Evolutionary conservation across 2,329 filamentous ascomycete species (phyloP), one percentile per base, ranked within the genome.

Genomic region (Trichoderma atrobrunneum): DNA sequence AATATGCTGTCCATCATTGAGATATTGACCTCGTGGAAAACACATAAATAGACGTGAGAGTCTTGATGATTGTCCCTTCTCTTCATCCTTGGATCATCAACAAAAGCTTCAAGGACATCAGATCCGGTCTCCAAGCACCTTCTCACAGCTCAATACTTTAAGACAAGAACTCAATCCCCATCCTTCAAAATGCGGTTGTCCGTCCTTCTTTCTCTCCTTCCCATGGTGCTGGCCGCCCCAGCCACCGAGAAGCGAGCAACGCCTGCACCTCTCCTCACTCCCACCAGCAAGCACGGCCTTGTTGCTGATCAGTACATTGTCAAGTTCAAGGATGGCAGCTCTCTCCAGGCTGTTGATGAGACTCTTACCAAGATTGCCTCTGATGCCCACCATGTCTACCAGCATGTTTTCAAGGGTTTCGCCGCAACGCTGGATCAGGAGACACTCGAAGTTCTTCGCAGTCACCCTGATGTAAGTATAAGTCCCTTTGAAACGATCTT

Each of bases 291-390:
- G 26, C 66, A 59, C 34, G 61, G 68, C 26, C 61, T 78, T 66
- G 75, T 80, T 32, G 64, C 76, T 21, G 75, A 75, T 74, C 77
- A 77, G 72, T 80, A 79, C 73, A 80, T 80, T 72, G 77, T 80
- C 74, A 79, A 78, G 71, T 77, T 79, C 72, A 76, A 76, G 68
- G 74, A 75, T 30, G 73, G 71, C 34, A 73, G 75, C 54, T 59
- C 70, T 16, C 43, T 72, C 4, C 71, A 73, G 59, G 64, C 71
- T 2, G 54, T 74, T 51, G 75, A 75, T 5, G 71, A 61, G 16
- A 65, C 71, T 39, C 57, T 78, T 43, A 72, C 34, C 39, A 28
- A 70, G 54, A 65, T 78, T 63, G 56, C 70, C 36, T 72, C 72
- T 34, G 73, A 74, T 32, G 77, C 76, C 36, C 76, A 79, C 66